These are phyloP conservation scores for Venturiaceae sp. DNA, from an alignment of 2,329 filamentous ascomycete species.

Conservation along the genomic window DNA sequence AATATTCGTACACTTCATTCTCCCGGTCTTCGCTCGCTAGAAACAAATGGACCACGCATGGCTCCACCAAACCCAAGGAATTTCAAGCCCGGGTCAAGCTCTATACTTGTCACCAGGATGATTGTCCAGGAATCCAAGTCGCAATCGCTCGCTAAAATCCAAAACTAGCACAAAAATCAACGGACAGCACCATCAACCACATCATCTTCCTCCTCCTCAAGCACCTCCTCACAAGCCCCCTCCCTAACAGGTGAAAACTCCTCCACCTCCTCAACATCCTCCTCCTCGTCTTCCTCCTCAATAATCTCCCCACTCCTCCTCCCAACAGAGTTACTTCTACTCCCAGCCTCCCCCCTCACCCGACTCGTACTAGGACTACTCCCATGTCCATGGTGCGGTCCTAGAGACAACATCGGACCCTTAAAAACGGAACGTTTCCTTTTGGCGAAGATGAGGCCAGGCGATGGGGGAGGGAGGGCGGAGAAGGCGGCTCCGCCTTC, in stretches of 20 bases:
- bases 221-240: background rate
- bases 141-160: no score
- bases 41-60: background rate
- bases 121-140: no score
- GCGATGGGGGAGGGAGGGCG: conserved; percentile 48
- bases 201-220: background rate
- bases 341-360: conserved; percentile 13
- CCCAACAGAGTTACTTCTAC: conserved; percentile 46
- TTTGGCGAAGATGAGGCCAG: conserved; percentile 68
- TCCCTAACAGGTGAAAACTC: conserved; percentile 8
- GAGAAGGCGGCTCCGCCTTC: conserved; percentile 33
- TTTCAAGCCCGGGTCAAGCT: no score
- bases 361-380: conserved; percentile 21
- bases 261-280: conserved; percentile 13
- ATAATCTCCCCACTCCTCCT: conserved; percentile 63
- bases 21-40: no score
- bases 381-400: conserved; percentile 19
- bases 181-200: background rate
- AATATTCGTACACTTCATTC: background rate
- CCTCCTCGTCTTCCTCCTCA: conserved; percentile 27
- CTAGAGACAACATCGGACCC: conserved; percentile 57
- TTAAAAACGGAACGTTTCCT: conserved; percentile 76
- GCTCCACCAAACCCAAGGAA: background rate
- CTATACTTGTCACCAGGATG: no score
- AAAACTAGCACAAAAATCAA: no score